Percentiles rank a stretch among this genome's conserved stretches.
Evolutionary conservation across 108 stramenopile genomes (phyloP).

Genomic region (Parietichytrium sp.): DNA sequence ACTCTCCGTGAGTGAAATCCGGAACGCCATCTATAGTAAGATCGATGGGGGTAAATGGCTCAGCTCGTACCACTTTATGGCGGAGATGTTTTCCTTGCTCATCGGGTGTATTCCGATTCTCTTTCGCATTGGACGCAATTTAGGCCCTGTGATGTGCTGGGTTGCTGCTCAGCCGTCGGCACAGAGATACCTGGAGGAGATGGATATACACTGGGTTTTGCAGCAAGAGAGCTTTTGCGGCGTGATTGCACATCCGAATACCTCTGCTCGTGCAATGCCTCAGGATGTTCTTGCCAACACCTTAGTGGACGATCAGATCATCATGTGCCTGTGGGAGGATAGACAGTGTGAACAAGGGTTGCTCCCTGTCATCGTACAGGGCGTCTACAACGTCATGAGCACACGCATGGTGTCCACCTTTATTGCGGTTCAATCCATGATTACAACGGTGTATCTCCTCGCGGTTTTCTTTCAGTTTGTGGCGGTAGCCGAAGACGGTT

Average conservation of each 20-base stretch:
- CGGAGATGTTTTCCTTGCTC: background rate
- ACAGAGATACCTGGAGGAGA: too few relatives aligned
- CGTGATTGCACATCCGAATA: too few relatives aligned
- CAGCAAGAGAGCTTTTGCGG: too few relatives aligned
- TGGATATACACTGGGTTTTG: too few relatives aligned
- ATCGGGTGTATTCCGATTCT: background rate
- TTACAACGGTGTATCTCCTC: background rate
- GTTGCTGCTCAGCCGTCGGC: slow-evolving; percentile 16
- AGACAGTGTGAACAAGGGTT: too few relatives aligned
- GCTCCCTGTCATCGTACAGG: too few relatives aligned
- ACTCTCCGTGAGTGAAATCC: background rate
- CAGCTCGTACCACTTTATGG: background rate
- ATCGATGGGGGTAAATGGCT: background rate
- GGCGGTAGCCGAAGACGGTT: background rate
- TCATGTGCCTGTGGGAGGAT: too few relatives aligned
- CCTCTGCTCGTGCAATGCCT: too few relatives aligned
- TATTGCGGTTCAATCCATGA: background rate
- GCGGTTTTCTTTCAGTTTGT: background rate
- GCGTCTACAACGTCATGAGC: too few relatives aligned
- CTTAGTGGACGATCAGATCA: too few relatives aligned
- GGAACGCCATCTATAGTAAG: background rate
- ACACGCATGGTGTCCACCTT: too few relatives aligned
- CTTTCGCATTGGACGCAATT: background rate
- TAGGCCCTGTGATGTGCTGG: slow-evolving; percentile 15
- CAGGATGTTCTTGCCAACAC: too few relatives aligned